phyloP scores from a whole-genome alignment of 2,329 filamentous ascomycete species.

The Hymenoscyphus fructigenus region DNA sequence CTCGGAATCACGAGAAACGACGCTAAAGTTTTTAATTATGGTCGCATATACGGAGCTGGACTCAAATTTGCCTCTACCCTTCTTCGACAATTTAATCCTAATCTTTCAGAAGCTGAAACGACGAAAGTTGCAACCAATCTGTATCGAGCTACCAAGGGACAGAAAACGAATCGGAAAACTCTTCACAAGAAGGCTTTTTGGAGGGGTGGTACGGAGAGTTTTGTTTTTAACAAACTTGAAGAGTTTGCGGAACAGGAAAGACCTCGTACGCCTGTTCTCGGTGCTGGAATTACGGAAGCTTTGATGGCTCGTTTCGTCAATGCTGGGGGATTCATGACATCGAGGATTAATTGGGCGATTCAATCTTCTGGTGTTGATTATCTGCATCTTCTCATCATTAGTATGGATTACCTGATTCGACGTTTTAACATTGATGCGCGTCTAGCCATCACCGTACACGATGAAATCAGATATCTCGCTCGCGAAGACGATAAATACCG shows the following conservation, averaged over 20 bases:
- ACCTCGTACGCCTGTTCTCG: conserved; percentile 87
- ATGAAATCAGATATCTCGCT: conserved; percentile 94
- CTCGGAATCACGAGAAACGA: conserved; percentile 92
- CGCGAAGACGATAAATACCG: conserved; percentile 82
- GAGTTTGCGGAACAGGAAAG: conserved; percentile 95
- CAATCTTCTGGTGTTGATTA: conserved; percentile 98
- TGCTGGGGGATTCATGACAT: conserved; percentile 91
- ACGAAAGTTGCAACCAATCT: conserved; percentile 72
- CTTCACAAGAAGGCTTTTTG: conserved; percentile 80
- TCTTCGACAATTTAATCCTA: conserved; percentile 89
- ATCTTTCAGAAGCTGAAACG: conserved; percentile 76
- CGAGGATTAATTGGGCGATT: conserved; percentile 98
- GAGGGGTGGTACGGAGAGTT: conserved; percentile 94
- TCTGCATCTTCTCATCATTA: conserved; percentile 85
- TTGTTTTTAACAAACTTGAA: conserved; percentile 97
- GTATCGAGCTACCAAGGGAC: conserved; percentile 87
- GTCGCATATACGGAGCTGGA: conserved; percentile 96
- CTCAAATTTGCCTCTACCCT: conserved; percentile 89
- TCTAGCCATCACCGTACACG: conserved; percentile 90
- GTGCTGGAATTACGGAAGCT: conserved; percentile 93
- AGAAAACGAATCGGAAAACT: conserved; percentile 72
- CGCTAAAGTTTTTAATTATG: conserved; percentile 98
- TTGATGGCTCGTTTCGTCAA: conserved; percentile 84
- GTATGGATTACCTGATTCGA: conserved; percentile 90
- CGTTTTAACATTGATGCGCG: conserved; percentile 84